These are phyloP conservation scores for Hyaloscypha bicolor DNA, from an alignment of 495 filamentous ascomycete species.

Conservation along the genomic window DNA sequence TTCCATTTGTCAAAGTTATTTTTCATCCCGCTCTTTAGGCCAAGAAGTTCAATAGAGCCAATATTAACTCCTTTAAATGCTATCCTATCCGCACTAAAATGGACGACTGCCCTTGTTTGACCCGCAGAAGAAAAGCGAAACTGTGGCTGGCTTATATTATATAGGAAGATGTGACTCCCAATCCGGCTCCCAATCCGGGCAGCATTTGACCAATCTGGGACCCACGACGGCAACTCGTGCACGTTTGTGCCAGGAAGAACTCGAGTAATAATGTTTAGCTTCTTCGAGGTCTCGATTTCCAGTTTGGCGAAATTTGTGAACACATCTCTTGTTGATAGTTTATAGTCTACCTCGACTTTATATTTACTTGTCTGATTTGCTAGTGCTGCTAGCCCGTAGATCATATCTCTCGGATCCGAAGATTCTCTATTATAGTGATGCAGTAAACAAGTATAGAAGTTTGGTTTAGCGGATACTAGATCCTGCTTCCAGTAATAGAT, in stretches of 20 bases:
- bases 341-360: not conserved
- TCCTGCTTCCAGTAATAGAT: not conserved
- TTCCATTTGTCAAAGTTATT: too few relatives aligned
- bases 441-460: not conserved
- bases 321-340: not conserved
- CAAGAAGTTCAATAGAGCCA: too few relatives aligned
- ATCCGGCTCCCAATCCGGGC: too few relatives aligned
- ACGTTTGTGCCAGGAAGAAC: not conserved
- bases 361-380: not conserved
- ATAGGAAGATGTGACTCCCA: not conserved
- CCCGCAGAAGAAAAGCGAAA: too few relatives aligned
- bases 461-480: not conserved
- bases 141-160: not conserved
- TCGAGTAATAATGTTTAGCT: not conserved
- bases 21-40: too few relatives aligned
- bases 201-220: slow-evolving; percentile 8
- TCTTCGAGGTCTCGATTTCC: not conserved
- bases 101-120: too few relatives aligned
- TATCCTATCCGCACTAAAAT: too few relatives aligned
- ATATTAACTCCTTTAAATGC: too few relatives aligned
- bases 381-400: slow-evolving; percentile 9
- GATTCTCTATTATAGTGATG: not conserved
- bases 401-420: slow-evolving; percentile 10
- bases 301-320: not conserved
- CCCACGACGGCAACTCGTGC: slow-evolving; percentile 8